Evolutionary conservation across 306 rosid species (phyloP), one percentile per base, ranked within the genome.

Genomic region (Begonia fuchsioides): DNA sequence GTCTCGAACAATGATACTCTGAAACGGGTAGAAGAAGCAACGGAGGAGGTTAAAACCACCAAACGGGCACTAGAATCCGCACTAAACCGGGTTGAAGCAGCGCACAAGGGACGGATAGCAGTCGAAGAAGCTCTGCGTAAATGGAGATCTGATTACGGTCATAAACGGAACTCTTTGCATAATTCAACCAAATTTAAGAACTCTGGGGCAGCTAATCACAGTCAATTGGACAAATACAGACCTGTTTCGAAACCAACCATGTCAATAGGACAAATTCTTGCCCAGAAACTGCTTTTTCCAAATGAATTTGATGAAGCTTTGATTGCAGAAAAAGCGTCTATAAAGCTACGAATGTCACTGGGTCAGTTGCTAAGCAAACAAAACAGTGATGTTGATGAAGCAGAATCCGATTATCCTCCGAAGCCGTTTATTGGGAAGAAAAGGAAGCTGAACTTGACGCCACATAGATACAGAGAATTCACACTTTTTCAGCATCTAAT

Each of bases 361-460:
- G 98, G 92, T 61, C 93, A 81, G 67, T 79, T 90, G 98, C 87
- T 90, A 10, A 68, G 79, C 17, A 85, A 73, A 38, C 84, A 77
- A 61, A 75, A 62, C 12, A 60, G 72, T 15, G 92, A 75, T 67
- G 67, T 41, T 47, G 58, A 57, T 51, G 72, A 59, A 60, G 60
- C 43, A 43, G 85, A 73, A 63, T 75, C 68, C 62, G 95, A 79
- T 53, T 72, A 38, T 20, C 32, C 47, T 53, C 74, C 55, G 65
- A 82, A 75, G 66, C 79, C 56, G 45, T 65, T 71, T 54, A 60
- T 76, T 66, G 83, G 79, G 5, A 85, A 79, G 73, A 79, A 93
- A 47, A 90, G 79, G 92, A 84, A 84, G 64, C 32, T 20, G 32
- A 6, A 6, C 32, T 20, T 20, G 5, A 3, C 32, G n/a, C n/a